Conservation (phyloP, 306 rosid genomes). For the Rosa multiflora region DNA sequence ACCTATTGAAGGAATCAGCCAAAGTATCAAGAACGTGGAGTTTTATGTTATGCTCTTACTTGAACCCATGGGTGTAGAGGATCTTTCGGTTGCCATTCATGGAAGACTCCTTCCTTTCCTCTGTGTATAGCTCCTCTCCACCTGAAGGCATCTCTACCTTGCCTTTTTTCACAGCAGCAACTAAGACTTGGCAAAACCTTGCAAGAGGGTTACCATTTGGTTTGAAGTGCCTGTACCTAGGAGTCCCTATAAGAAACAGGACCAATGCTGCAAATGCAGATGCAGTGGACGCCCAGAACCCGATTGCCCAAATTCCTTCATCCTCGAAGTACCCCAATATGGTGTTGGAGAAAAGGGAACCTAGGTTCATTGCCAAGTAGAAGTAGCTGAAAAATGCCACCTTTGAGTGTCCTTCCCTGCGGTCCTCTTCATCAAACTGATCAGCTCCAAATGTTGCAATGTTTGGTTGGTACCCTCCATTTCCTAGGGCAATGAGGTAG, state of each 20-base stretch:
- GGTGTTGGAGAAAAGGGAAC: conserved; percentile 95
- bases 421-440: conserved; percentile 86
- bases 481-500: conserved; percentile 88
- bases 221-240: conserved; percentile 86
- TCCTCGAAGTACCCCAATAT: conserved; percentile 83
- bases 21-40: background rate
- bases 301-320: conserved; percentile 86
- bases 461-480: conserved; percentile 96
- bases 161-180: conserved; percentile 73
- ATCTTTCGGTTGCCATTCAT: conserved; percentile 56
- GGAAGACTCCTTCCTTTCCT: conserved; percentile 46
- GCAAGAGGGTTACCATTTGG: conserved; percentile 91
- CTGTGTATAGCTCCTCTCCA: conserved; percentile 50
- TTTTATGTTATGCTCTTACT: conserved; percentile 51
- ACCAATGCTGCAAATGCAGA: conserved; percentile 78
- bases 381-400: conserved; percentile 97
- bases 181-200: conserved; percentile 80
- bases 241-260: conserved; percentile 80
- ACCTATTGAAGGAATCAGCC: background rate
- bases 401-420: conserved; percentile 63
- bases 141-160: conserved; percentile 51
- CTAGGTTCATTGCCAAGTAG: conserved; percentile 93
- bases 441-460: conserved; percentile 97
- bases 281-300: conserved; percentile 85
- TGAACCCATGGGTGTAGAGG: conserved; percentile 91